These are phyloP conservation scores for Angomonas deanei DNA, from an alignment of 208 protist genomes.

Conservation along the genomic window DNA sequence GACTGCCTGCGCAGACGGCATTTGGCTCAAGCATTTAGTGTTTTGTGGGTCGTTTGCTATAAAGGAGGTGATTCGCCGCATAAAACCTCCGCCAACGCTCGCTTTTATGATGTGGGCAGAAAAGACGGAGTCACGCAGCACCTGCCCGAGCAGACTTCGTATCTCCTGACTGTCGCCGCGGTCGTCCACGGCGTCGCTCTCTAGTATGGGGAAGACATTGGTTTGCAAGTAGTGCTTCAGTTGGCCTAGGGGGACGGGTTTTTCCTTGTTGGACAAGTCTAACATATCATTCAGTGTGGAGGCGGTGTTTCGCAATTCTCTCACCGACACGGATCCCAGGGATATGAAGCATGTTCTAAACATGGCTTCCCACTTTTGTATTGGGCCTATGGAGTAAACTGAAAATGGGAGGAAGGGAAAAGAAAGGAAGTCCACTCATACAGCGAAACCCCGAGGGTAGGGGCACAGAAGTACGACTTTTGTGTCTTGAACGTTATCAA, in stretches of 20 bases:
- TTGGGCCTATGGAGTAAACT: neutral
- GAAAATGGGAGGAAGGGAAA: neutral
- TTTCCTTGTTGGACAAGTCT: constrained; percentile 23
- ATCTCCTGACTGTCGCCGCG: constrained; percentile 41
- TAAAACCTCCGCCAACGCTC: constrained; percentile 36
- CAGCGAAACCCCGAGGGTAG: no score
- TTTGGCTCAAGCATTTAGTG: constrained; percentile 66
- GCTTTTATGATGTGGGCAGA: constrained; percentile 55
- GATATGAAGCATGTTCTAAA: constrained; percentile 6
- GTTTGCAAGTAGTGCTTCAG: constrained; percentile 54
- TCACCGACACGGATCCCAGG: constrained; percentile 15
- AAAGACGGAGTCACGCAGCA: constrained; percentile 73
- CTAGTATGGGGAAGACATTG: constrained; percentile 64
- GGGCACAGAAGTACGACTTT: no score
- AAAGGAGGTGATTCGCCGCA: constrained; percentile 45
- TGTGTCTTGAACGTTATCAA: no score
- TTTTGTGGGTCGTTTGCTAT: constrained; percentile 62
- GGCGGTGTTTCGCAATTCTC: constrained; percentile 20
- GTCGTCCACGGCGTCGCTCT: constrained; percentile 52
- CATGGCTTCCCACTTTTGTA: constrained; percentile 9
- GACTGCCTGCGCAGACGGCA: constrained; percentile 75
- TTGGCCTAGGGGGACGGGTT: constrained; percentile 23
- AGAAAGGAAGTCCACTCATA: neutral
- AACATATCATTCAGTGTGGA: constrained; percentile 54
- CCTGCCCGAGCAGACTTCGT: constrained; percentile 42